These are phyloP conservation scores for Cladophialophora bantiana DNA, from an alignment of 2,329 filamentous ascomycete species.

Conservation along the genomic window DNA sequence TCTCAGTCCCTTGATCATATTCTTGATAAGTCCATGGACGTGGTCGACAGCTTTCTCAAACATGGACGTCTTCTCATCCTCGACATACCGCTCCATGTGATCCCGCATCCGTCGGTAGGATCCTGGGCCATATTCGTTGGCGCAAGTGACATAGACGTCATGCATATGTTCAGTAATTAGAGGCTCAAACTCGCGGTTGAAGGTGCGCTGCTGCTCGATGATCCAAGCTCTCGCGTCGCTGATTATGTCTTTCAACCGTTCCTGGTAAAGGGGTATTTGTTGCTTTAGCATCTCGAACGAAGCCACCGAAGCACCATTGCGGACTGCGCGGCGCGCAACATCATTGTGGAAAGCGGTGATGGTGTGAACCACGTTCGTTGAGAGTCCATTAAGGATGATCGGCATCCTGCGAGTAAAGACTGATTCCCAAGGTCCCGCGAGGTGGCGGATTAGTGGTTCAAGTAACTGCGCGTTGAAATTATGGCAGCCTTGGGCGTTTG, in stretches of 20 bases:
- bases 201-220: constrained; percentile 58
- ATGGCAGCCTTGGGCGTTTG: constrained; percentile 48
- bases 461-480: constrained; percentile 42
- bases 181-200: constrained; percentile 62
- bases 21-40: constrained; percentile 52
- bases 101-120: constrained; percentile 60
- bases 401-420: constrained; percentile 29
- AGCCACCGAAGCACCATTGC: constrained; percentile 46
- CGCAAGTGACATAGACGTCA: constrained; percentile 50
- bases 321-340: constrained; percentile 49
- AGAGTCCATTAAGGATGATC: constrained; percentile 38
- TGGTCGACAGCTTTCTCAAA: constrained; percentile 55
- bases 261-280: constrained; percentile 53
- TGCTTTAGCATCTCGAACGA: constrained; percentile 48
- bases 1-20: constrained; percentile 3
- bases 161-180: constrained; percentile 56
- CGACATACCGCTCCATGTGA: constrained; percentile 57
- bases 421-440: constrained; percentile 54
- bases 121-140: not conserved
- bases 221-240: constrained; percentile 47
- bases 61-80: constrained; percentile 54
- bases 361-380: constrained; percentile 39
- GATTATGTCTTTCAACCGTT: constrained; percentile 50
- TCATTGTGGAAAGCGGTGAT: constrained; percentile 39
- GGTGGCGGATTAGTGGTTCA: constrained; percentile 43